Base-by-base conservation (phyloP, 805 yeast species). In the Clavispora asparagi region DNA sequence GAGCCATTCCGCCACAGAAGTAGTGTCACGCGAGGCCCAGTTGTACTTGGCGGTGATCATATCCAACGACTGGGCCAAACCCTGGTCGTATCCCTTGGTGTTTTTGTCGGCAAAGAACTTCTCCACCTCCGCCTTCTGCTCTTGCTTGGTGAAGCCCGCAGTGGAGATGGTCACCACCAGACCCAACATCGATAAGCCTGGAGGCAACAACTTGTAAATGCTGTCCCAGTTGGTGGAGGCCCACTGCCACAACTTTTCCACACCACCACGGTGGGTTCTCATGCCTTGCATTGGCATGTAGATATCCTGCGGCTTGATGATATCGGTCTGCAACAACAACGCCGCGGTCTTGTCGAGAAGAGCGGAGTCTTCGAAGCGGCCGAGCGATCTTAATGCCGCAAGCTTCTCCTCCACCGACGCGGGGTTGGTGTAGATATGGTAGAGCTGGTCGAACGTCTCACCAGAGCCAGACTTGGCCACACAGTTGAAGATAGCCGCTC, bases 171-270 rank as follows among this genome's bases (percentile, higher is more conserved):
- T 71, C 35, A 92, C 85, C 48, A 94, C 82, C 16, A 83, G 73
- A 17, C 92, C 85, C 57, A 92, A 73, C 87, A 90, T 81, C 23
- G 89, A 76, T 52, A 85, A 76, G 11, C 88, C 85, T 13, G 95
- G 88, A 43, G 97, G 96, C 61, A 89, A 77, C 58, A 76, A 71
- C 62, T 79, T 75, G 56, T 68, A 67, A 49, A 92, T 61, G 39
- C 71, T 76, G 47, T 81, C 89, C 92, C 95, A 92, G 65, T 91
- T 83, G 12, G 49, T 58, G 57, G 77, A 74, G 55, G 81, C 60
- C 96, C 96, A 92, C 14, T 59, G 45, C 88, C 91, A 91, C 53
- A 84, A 67, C 11, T 80, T 77, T 54, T 79, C 79, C 48, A 85
- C 71, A 70, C 96, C 95, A 38, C 70, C 73, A 44, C 68, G 74